phyloP scores from a whole-genome alignment of 805 yeast genomes.

The Candida sonorensis region DNA sequence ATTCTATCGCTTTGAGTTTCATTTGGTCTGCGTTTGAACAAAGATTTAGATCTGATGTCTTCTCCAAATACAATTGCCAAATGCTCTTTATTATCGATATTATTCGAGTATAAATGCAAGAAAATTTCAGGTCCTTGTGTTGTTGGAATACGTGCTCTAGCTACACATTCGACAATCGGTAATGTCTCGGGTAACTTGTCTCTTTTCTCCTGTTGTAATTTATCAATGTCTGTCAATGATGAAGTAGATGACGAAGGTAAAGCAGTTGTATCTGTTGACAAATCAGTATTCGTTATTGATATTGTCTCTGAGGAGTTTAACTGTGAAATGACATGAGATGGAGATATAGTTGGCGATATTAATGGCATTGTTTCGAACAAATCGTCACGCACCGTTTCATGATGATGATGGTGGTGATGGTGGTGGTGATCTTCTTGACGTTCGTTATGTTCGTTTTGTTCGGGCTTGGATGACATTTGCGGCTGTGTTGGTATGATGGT shows the following conservation, averaged over 20 bases:
- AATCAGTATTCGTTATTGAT: too few species aligned
- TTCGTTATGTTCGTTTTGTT: too few species aligned
- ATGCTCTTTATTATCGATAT: slow-evolving; percentile 88
- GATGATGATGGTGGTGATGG: too few species aligned
- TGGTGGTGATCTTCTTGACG: too few species aligned
- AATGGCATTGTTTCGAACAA: slow-evolving; percentile 31
- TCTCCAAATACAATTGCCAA: slow-evolving; percentile 96
- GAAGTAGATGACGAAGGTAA: neutral
- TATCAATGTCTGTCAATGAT: neutral
- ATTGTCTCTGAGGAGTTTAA: too few species aligned
- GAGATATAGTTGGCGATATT: slow-evolving; percentile 34
- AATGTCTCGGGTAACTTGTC: slow-evolving; percentile 43
- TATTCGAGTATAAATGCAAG: slow-evolving; percentile 80
- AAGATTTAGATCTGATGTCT: slow-evolving; percentile 69
- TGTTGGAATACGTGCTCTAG: slow-evolving; percentile 95
- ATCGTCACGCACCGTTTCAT: slow-evolving; percentile 6
- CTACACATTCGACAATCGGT: slow-evolving; percentile 80
- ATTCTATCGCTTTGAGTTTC: slow-evolving; percentile 90
- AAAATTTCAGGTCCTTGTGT: slow-evolving; percentile 92
- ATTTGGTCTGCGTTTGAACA: slow-evolving; percentile 52
- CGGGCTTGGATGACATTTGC: too few species aligned
- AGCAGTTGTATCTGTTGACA: neutral
- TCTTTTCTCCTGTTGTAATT: slow-evolving; percentile 21
- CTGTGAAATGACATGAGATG: slow-evolving; percentile 16
- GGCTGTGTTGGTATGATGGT: too few species aligned